phyloP scores from a whole-genome alignment of 768 basidiomycete genomes.

The Leccinellum albellum region DNA sequence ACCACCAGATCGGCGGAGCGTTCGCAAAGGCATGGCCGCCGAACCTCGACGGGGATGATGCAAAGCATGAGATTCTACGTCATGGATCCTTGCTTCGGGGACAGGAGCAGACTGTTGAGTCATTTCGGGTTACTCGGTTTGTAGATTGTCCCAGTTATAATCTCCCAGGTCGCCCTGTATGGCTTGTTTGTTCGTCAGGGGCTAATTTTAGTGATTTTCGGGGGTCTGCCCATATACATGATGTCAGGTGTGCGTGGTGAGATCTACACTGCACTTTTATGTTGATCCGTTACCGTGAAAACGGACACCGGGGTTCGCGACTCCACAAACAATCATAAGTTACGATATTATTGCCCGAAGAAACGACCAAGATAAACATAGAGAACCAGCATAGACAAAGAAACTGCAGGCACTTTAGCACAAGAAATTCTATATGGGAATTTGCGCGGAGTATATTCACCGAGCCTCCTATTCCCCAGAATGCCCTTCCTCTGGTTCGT shows the following conservation, averaged over 20 bases:
- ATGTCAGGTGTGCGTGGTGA: constrained; percentile 9
- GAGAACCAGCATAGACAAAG: constrained; percentile 13
- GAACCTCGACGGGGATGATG: constrained; percentile 21
- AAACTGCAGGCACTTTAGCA: constrained; percentile 22
- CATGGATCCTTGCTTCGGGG: constrained; percentile 14
- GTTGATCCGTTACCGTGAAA: constrained; percentile 23
- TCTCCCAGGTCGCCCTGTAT: constrained; percentile 24
- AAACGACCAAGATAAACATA: constrained; percentile 17
- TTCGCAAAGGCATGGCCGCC: constrained; percentile 36
- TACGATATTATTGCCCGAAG: constrained; percentile 17
- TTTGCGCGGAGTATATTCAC: constrained; percentile 16
- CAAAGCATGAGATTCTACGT: constrained; percentile 16
- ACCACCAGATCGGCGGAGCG: constrained; percentile 42
- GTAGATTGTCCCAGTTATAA: constrained; percentile 11
- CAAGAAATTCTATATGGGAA: constrained; percentile 35
- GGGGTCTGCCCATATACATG: not conserved
- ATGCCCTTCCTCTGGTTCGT: constrained; percentile 31
- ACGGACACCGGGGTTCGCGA: constrained; percentile 10
- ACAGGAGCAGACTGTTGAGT: constrained; percentile 9
- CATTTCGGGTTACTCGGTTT: constrained; percentile 20
- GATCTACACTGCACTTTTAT: constrained; percentile 31
- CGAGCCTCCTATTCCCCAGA: constrained; percentile 32
- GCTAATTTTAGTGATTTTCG: constrained; percentile 24
- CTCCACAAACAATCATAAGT: constrained; percentile 15
- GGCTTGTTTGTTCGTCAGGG: constrained; percentile 2